Percentiles rank a stretch among this genome's conserved stretches.
Conservation (phyloP, 805 yeast genomes). For the Sugiyamaella qingdaonensis region DNA sequence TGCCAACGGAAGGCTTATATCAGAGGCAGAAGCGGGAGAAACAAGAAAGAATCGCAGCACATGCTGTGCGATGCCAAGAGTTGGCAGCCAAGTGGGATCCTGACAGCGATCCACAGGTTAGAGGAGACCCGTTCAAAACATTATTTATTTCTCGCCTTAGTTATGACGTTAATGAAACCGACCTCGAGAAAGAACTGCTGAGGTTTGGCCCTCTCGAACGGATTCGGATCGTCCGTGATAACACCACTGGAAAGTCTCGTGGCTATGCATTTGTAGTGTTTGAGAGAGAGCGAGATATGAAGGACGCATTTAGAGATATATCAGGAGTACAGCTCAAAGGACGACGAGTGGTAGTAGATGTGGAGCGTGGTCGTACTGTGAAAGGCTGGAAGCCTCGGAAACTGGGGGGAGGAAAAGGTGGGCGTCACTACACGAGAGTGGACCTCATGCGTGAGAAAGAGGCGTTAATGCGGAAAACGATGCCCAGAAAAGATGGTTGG, state of each 20-base stretch:
- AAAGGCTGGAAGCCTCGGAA: slow-evolving; percentile 38
- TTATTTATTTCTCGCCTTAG: slow-evolving; percentile 72
- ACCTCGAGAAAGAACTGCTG: slow-evolving; percentile 57
- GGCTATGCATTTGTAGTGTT: slow-evolving; percentile 86
- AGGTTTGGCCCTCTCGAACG: slow-evolving; percentile 69
- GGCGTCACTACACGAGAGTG: slow-evolving; percentile 55
- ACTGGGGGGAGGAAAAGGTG: slow-evolving; percentile 93
- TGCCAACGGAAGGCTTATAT: slow-evolving; percentile 33
- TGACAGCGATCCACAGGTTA: slow-evolving; percentile 48
- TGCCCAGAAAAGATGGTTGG: slow-evolving; percentile 11
- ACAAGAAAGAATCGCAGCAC: slow-evolving; percentile 23
- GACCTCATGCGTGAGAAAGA: slow-evolving; percentile 19
- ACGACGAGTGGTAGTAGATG: slow-evolving; percentile 44
- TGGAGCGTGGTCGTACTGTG: slow-evolving; percentile 37
- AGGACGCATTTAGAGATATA: slow-evolving; percentile 55
- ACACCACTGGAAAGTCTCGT: slow-evolving; percentile 49
- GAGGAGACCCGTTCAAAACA: slow-evolving; percentile 73
- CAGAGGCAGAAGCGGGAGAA: slow-evolving; percentile 31
- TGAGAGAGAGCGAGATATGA: slow-evolving; percentile 55
- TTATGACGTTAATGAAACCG: slow-evolving; percentile 61
- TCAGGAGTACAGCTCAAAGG: slow-evolving; percentile 50
- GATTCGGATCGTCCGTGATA: slow-evolving; percentile 54
- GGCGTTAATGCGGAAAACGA: slow-evolving; percentile 4
- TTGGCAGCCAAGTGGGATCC: slow-evolving; percentile 50
- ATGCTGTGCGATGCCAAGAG: slow-evolving; percentile 33